Evolutionary conservation across 768 basidiomycete genomes (phyloP), one percentile per base, ranked within the genome.

Genomic region (Crepidotus variabilis): DNA sequence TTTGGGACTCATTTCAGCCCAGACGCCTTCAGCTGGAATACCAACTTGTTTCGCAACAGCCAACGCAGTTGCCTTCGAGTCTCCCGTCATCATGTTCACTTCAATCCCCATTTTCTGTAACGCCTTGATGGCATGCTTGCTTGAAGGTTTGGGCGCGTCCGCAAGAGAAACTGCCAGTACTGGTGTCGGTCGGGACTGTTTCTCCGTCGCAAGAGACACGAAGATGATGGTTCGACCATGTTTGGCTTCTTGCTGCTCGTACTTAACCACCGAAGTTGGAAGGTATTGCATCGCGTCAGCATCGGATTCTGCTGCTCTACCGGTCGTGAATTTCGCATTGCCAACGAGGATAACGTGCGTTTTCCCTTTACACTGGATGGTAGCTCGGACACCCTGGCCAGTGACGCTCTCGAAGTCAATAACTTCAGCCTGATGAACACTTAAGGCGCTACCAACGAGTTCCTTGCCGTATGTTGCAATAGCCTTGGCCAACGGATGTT

Each of bases 401-500:
- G 96, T 90, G 33, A 90, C 74, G 57, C 92, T 91, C 71, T 94
- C 92, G 68, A 99, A 99, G 5, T 80, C 72, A 46, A 85, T 78
- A 33, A 98, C 73, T 7, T 65, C 71, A 6, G 86, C 80, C 46
- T 81, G 76, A 0, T 86, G 82, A 22, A 35, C 55, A 56, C 50
- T 13, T 0, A 76, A 67, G 7, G 75, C 64, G 16, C 63, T 67
- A 13, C 75, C 72, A 10, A 93, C 69, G 0, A 84, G 63, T 24
- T 86, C 83, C 66, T 83, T 88, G 28, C 93, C 91, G 67, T 93
- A 89, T 0, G 81, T 72, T 4, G 95, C 92, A 49, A 98, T 87
- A 13, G 97, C 95, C 66, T 92, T 90, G 9, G 96, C 97, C 20
- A 99, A 84, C 1, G 97, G 97, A 66, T 99, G 97, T 69, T 98